Base-by-base conservation (phyloP, 805 yeast genomes). In the Myxozyma neglecta region DNA sequence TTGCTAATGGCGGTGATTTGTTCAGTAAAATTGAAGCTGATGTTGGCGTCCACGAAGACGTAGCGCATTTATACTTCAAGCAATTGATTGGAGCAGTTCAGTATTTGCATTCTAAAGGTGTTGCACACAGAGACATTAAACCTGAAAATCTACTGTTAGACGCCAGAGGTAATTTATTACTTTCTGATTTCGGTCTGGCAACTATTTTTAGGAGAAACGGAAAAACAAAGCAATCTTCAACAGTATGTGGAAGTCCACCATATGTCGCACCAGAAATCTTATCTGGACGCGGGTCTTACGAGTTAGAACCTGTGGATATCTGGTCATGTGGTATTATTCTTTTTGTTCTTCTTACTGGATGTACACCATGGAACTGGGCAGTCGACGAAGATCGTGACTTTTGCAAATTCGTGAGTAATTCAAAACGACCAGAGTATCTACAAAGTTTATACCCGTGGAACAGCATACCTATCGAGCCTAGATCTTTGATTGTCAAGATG, bases 21-120 rank as follows among this genome's bases (percentile, higher is more conserved):
- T 88, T 88, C 71, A 92, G 87, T 69, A 88, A 87, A 72, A 87
- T 88, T 62, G 90, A 87, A 70, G 90, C 90, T 0, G 90, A 86
- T 73, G 74, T 81, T 7, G 91, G 91, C 0, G 85, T 87, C 1
- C 87, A 83, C 64, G 81, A 80, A 56, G 85, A 83, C 20, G 79
- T 87, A 9, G 87, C 88, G 0, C 89, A 85, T 60, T 83, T 87
- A 70, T 87, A 86, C 70, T 86, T 87, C 69, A 79, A 79, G 56
- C 94, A 88, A 70, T 73, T 88, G 60, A 76, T 85, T 1, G 81
- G 80, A 56, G 90, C 90, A 0, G 74, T 87, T 9, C 79, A 77
- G 20, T 87, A 80, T 64, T 70, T 87, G 47, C 96, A 88, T 68
- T 72, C 77, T 13, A 77, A 79, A 50, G 90, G 90, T 10, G 85